A percentile compares a stretch with the other conserved stretches of the same genome.
These are phyloP conservation scores for Paramecium bursaria DNA, from an alignment of 73 alveolate species.

Conservation along the genomic window DNA sequence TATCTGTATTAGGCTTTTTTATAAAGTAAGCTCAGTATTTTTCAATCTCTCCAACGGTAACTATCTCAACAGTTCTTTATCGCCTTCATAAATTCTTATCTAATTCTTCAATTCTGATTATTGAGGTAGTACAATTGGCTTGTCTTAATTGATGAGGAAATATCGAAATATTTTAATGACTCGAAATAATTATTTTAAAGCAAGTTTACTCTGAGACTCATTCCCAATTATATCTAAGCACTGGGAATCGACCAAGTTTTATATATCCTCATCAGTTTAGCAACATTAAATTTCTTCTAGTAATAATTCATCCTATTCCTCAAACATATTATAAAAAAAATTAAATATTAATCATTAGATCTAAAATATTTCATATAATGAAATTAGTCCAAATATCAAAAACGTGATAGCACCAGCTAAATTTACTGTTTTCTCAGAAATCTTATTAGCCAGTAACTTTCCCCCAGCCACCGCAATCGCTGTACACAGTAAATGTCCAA, in stretches of 20 bases:
- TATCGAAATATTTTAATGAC: constrained; percentile 1
- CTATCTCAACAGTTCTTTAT: constrained; percentile 6
- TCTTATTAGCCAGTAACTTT: constrained; percentile 59
- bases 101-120: neutral
- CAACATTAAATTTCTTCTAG: constrained; percentile 51
- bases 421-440: constrained; percentile 68
- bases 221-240: constrained; percentile 53
- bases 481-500: constrained; percentile 73
- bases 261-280: constrained; percentile 49
- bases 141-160: neutral
- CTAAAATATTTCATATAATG: no score
- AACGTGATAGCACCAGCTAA: constrained; percentile 70
- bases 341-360: neutral
- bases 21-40: constrained; percentile 1
- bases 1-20: neutral
- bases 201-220: neutral
- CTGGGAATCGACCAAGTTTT: constrained; percentile 40
- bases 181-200: constrained; percentile 32
- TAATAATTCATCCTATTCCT: constrained; percentile 27
- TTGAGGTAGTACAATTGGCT: neutral
- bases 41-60: constrained; percentile 2
- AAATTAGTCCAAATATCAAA: constrained; percentile 38
- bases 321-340: constrained; percentile 2
- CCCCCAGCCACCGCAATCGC: constrained; percentile 73
- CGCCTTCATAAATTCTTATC: constrained; percentile 42